phyloP scores from a whole-genome alignment of 768 basidiomycete species.

The Tulasnella calospora region DNA sequence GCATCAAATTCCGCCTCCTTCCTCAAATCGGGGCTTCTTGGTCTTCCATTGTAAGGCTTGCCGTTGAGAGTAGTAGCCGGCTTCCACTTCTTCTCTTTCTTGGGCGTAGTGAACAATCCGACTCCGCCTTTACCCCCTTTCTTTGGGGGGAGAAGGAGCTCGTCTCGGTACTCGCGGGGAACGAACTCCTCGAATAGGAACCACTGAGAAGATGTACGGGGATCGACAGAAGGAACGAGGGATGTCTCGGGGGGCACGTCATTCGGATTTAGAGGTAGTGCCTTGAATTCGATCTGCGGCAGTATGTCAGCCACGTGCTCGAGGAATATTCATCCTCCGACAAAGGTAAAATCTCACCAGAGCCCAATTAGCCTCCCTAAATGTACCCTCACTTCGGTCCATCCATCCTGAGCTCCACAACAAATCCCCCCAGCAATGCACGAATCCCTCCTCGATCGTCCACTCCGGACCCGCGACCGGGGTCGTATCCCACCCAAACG shows the following conservation, averaged over 20 bases:
- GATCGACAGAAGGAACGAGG: slow-evolving; percentile 44
- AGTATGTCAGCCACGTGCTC: background rate
- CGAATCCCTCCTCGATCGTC: slow-evolving; percentile 82
- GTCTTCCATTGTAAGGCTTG: slow-evolving; percentile 52
- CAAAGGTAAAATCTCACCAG: slow-evolving; percentile 51
- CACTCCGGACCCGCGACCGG: slow-evolving; percentile 73
- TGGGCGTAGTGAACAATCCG: slow-evolving; percentile 1
- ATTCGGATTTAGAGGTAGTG: slow-evolving; percentile 45
- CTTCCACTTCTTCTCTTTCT: slow-evolving; percentile 54
- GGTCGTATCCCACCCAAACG: slow-evolving; percentile 90
- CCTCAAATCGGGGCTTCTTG: slow-evolving; percentile 24
- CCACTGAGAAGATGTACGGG: slow-evolving; percentile 64
- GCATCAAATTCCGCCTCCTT: slow-evolving; percentile 78
- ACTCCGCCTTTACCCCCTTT: slow-evolving; percentile 12
- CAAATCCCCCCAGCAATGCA: slow-evolving; percentile 58
- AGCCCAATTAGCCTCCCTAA: slow-evolving; percentile 89
- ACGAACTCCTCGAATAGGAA: slow-evolving; percentile 93
- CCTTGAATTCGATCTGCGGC: slow-evolving; percentile 80
- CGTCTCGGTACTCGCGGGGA: slow-evolving; percentile 77
- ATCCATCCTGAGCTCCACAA: slow-evolving; percentile 59
- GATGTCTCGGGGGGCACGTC: slow-evolving; percentile 16
- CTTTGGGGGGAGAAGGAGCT: slow-evolving; percentile 48
- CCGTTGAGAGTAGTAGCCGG: slow-evolving; percentile 78
- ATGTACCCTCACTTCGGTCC: slow-evolving; percentile 73
- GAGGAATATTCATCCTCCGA: background rate